phyloP scores from a whole-genome alignment of 108 stramenopile genomes.

The Nitzschia inconspicua region DNA sequence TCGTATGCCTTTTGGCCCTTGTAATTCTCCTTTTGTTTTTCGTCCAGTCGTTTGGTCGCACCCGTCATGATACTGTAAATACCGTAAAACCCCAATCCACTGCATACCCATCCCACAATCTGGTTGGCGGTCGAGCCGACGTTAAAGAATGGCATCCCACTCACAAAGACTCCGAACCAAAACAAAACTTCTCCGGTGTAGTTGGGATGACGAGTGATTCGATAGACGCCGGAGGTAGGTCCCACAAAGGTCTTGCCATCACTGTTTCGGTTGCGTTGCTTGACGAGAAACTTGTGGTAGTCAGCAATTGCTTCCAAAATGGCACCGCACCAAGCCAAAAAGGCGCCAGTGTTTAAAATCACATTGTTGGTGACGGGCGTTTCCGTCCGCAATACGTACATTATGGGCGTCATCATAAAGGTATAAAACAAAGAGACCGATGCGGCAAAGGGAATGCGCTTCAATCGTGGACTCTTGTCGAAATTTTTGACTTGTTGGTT shows the following conservation, averaged over 20 bases:
- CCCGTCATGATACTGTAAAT: conserved; percentile 57
- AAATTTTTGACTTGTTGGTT: conserved; percentile 13
- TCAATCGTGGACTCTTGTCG: conserved; percentile 20
- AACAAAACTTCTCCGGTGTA: conserved; percentile 68
- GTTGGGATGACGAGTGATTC: conserved; percentile 67
- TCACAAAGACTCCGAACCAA: conserved; percentile 61
- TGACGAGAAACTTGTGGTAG: conserved; percentile 27
- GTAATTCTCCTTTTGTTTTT: conserved; percentile 58
- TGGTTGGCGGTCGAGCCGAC: conserved; percentile 2
- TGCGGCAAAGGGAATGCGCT: conserved; percentile 25
- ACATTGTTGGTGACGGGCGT: neutral
- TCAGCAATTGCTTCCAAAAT: conserved; percentile 38
- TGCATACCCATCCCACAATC: conserved; percentile 40
- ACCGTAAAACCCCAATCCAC: conserved; percentile 48
- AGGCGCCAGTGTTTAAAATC: neutral
- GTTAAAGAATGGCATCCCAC: conserved; percentile 49
- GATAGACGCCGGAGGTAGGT: conserved; percentile 33
- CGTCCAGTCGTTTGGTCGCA: conserved; percentile 51
- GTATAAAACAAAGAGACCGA: conserved; percentile 32
- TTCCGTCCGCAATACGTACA: conserved; percentile 22
- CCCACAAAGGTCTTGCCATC: conserved; percentile 16
- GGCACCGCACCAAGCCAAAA: conserved; percentile 32
- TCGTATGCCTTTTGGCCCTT: conserved; percentile 40
- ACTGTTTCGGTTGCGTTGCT: conserved; percentile 2
- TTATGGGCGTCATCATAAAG: conserved; percentile 25